Conservation (phyloP, 345 rosid genomes). For the Psidium friedrichsthalianum region DNA sequence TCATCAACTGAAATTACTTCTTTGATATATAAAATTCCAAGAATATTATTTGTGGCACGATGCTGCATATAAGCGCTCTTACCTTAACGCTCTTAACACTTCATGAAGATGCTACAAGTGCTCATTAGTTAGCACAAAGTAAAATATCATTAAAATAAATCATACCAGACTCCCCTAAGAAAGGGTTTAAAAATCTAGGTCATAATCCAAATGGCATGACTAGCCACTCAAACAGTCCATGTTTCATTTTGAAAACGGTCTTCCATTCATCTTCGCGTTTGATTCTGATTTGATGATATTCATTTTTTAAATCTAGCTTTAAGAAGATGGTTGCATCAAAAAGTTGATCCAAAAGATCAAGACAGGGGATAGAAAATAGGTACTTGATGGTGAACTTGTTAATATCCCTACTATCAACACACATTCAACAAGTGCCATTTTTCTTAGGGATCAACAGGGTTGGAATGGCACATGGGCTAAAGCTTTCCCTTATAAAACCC, state of each 20-base stretch:
- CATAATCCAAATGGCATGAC: constrained; percentile 1
- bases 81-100: not conserved
- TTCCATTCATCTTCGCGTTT: not conserved
- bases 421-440: not conserved
- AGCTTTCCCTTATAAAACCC: not conserved
- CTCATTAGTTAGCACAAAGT: not conserved
- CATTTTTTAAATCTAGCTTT: not conserved
- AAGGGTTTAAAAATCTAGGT: not conserved
- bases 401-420: not conserved
- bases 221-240: not conserved
- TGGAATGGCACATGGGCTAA: not conserved
- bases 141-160: constrained; percentile 1
- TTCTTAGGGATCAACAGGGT: not conserved
- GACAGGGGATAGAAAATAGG: not conserved
- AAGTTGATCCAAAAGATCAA: not conserved
- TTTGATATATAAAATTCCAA: not conserved
- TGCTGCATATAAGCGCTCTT: not conserved
- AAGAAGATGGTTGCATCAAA: not conserved
- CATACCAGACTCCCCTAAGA: not conserved
- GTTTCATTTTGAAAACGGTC: not conserved
- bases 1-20: not conserved
- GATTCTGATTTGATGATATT: not conserved
- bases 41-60: not conserved
- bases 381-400: not conserved
- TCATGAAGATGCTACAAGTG: not conserved